phyloP scores from a whole-genome alignment of 345 rosid genomes.

The Nephelium lappaceum region DNA sequence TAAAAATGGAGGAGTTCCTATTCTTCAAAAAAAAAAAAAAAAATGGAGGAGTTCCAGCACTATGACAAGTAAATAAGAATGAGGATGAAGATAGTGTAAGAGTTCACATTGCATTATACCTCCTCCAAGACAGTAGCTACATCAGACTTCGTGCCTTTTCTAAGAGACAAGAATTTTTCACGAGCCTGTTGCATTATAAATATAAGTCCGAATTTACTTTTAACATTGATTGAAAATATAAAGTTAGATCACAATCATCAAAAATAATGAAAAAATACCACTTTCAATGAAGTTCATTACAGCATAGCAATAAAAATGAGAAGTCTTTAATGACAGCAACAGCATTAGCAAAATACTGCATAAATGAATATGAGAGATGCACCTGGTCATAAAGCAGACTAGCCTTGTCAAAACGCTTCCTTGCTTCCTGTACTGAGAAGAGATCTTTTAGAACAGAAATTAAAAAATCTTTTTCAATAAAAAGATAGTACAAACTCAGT shows the following conservation, averaged over 20 bases:
- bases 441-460: constrained; percentile 27
- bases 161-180: constrained; percentile 89
- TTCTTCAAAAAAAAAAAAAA: too few species aligned
- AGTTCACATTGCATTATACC: constrained; percentile 45
- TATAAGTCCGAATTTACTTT: constrained; percentile 14
- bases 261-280: not conserved
- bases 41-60: constrained; percentile 1
- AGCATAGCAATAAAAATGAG: constrained; percentile 12
- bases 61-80: constrained; percentile 11
- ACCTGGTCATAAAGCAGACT: constrained; percentile 96
- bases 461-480: not conserved
- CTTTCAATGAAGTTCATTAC: not conserved
- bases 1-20: not conserved
- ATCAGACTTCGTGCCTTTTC: constrained; percentile 85
- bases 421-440: constrained; percentile 79
- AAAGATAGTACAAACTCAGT: not conserved
- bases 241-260: constrained; percentile 4
- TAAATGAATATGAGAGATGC: constrained; percentile 14
- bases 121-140: constrained; percentile 77
- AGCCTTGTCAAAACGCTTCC: constrained; percentile 96
- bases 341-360: constrained; percentile 15
- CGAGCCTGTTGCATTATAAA: constrained; percentile 64
- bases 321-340: constrained; percentile 7
- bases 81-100: not conserved
- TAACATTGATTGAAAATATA: not conserved